phyloP scores from a whole-genome alignment of 192 early-diverging fungal species.

The Backusella psychrophila region DNA sequence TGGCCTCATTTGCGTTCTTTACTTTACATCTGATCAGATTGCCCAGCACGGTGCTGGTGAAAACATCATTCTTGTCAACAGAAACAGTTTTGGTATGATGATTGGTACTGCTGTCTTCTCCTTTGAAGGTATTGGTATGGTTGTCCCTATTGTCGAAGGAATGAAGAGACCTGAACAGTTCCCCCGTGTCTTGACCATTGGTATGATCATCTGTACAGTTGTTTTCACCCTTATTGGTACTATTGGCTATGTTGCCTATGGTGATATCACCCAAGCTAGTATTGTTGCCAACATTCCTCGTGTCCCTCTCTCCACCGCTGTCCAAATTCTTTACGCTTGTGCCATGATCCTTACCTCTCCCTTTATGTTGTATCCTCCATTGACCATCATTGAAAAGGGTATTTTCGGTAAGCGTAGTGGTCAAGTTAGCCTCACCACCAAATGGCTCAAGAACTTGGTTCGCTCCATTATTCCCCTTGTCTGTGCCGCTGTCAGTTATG shows the following conservation, averaged over 20 bases:
- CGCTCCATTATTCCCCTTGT: slow-evolving; percentile 55
- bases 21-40: slow-evolving; percentile 49
- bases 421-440: slow-evolving; percentile 49
- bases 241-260: slow-evolving; percentile 74
- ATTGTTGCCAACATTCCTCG: slow-evolving; percentile 76
- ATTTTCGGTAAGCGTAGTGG: slow-evolving; percentile 53
- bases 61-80: slow-evolving; percentile 59
- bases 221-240: slow-evolving; percentile 72
- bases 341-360: slow-evolving; percentile 75
- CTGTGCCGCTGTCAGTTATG: slow-evolving; percentile 66
- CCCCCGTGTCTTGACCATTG: slow-evolving; percentile 59
- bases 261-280: slow-evolving; percentile 70
- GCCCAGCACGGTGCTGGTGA: slow-evolving; percentile 45
- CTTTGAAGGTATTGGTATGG: slow-evolving; percentile 43
- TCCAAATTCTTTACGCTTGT: slow-evolving; percentile 79
- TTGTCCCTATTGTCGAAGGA: slow-evolving; percentile 62
- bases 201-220: slow-evolving; percentile 61
- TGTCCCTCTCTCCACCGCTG: slow-evolving; percentile 43
- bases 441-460: slow-evolving; percentile 68
- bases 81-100: slow-evolving; percentile 58
- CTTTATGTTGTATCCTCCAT: slow-evolving; percentile 72
- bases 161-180: slow-evolving; percentile 85
- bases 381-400: slow-evolving; percentile 74
- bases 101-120: slow-evolving; percentile 63
- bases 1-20: slow-evolving; percentile 63